Conservation (phyloP, 2,329 filamentous ascomycete species). For the Bipolaris sorokiniana region DNA sequence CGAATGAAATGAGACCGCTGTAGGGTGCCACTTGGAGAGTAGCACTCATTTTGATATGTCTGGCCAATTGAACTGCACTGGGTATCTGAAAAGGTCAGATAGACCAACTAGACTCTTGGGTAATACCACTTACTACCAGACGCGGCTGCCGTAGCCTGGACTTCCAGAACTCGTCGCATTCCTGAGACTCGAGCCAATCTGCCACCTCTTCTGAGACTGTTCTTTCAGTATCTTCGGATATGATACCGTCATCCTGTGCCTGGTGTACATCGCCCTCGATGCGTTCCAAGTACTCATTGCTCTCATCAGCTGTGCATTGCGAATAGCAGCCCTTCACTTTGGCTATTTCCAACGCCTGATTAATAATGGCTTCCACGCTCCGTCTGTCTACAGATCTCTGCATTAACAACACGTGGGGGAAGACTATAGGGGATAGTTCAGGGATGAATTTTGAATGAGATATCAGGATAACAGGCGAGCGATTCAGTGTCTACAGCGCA, state of each 20-base stretch:
- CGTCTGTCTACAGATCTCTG: constrained; percentile 7
- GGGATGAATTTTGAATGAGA: neutral
- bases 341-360: constrained; percentile 6
- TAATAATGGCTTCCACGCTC: constrained; percentile 17
- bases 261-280: constrained; percentile 1
- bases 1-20: constrained; percentile 10
- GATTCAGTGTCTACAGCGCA: neutral
- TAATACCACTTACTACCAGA: constrained; percentile 7
- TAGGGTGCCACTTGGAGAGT: neutral
- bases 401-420: neutral
- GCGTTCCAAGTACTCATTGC: constrained; percentile 7
- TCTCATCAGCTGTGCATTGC: constrained; percentile 13
- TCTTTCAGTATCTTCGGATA: constrained; percentile 15
- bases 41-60: constrained; percentile 4
- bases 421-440: neutral
- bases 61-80: constrained; percentile 9
- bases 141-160: constrained; percentile 6
- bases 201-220: constrained; percentile 24
- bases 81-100: constrained; percentile 14
- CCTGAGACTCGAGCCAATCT: constrained; percentile 25
- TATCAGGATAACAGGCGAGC: neutral
- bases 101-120: neutral
- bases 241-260: neutral
- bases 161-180: constrained; percentile 24
- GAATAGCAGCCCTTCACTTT: constrained; percentile 9